Percentiles rank a stretch among this genome's conserved stretches.
These are phyloP conservation scores for Colletotrichum cereale DNA, from an alignment of 2,329 filamentous ascomycete species.

Conservation along the genomic window DNA sequence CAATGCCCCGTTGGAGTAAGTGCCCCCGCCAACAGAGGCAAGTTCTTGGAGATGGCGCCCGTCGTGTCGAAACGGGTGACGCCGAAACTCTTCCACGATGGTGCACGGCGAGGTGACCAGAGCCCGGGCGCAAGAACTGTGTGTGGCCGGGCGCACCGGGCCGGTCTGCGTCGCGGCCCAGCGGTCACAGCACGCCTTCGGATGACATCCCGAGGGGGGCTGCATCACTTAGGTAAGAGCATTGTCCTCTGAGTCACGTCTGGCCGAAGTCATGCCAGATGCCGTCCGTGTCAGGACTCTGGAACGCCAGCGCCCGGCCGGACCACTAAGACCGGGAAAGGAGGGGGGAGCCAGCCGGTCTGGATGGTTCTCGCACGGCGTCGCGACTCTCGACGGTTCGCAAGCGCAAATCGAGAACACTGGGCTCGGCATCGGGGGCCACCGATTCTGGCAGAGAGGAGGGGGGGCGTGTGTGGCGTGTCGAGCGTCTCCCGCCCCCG, in stretches of 20 bases:
- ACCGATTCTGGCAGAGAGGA: background rate
- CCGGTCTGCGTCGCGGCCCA: background rate
- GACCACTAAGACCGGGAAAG: background rate
- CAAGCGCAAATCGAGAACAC: background rate
- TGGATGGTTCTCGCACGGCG: background rate
- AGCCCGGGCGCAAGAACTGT: background rate
- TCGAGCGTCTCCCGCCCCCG: background rate
- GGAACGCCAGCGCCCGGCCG: background rate
- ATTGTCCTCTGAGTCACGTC: conserved; percentile 18
- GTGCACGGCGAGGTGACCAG: background rate
- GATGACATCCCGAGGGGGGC: conserved; percentile 1
- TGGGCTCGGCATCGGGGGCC: background rate
- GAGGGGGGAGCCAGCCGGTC: conserved; percentile 9
- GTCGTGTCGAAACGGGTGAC: background rate
- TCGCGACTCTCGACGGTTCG: background rate
- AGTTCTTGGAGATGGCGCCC: background rate
- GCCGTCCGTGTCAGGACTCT: conserved; percentile 9
- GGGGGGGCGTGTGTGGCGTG: background rate
- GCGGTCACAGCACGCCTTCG: background rate
- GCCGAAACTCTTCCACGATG: background rate
- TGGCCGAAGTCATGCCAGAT: conserved; percentile 26
- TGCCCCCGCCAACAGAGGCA: background rate
- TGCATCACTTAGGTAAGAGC: background rate
- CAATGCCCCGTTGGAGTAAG: background rate
- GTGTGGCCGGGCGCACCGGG: conserved; percentile 9